Evolutionary conservation across 2,329 filamentous ascomycete genomes (phyloP), one percentile per base, ranked within the genome.

Genomic region (Calonectria pteridis): DNA sequence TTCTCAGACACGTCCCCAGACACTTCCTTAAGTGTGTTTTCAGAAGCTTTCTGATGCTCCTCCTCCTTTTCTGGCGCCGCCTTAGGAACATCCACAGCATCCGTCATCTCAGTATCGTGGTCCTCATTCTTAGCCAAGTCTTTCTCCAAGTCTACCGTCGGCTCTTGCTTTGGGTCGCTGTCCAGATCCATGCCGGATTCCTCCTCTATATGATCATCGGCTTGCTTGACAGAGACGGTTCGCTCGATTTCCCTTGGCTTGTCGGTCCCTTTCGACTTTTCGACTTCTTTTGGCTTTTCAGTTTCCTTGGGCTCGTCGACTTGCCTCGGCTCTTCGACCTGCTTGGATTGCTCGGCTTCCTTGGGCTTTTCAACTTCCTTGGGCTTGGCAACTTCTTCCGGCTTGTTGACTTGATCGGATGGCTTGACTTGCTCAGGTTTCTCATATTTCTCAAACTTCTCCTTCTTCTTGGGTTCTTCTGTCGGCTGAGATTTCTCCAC

Each of bases 61-160:
- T 31, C 11, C 31, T 40, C 50, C 55, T 68, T 68, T 6, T 66
- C 31, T 9, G 20, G 31, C 16, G 16, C 29, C 18, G 51, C 65
- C 16, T 70, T 58, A 10, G 40, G 23, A 31, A 55, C 46, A 35
- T 75, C 72, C n/a, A 53, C 28, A 78, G 77, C 73, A 58, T 81
- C 78, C 59, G 72, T 71, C 79, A 78, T 78, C 53, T 80, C 74
- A 16, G 71, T 43, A 29, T 79, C 76, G 5, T 73, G 67, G 11
- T 73, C 73, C 29, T 40, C 53, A 3, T 73, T 18, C 9, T 63
- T 20, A 37, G 23, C 46, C 26, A 23, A 13, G 3, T 65, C 37
- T 29, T 58, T 59, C 4, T 33, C 37, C 23, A 28, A 37, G 28
- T 58, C 74, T 13, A 72, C 63, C 6, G 70, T 69, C 7, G 66